phyloP scores from a whole-genome alignment of 768 basidiomycete species.

The Hortiboletus campestris region DNA sequence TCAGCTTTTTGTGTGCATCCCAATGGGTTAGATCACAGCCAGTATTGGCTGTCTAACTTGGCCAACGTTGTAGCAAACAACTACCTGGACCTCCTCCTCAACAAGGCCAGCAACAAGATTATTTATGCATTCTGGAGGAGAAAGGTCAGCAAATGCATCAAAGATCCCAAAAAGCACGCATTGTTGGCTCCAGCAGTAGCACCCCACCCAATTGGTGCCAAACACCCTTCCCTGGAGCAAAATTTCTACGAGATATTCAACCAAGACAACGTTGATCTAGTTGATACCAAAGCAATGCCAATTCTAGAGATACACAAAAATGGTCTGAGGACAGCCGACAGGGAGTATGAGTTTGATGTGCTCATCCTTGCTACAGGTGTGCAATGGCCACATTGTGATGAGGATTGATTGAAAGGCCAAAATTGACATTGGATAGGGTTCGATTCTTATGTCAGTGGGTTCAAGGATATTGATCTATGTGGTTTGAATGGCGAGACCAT shows the following conservation, averaged over 20 bases:
- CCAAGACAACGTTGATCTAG: conserved; percentile 18
- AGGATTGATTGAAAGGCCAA: background rate
- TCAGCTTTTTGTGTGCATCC: conserved; percentile 6
- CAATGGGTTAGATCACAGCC: too few species aligned
- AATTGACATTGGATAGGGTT: conserved; percentile 7
- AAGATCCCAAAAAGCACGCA: conserved; percentile 9
- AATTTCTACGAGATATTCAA: conserved; percentile 12
- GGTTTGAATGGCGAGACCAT: too few species aligned
- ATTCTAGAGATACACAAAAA: conserved; percentile 10
- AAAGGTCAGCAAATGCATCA: conserved; percentile 12
- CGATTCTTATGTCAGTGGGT: conserved; percentile 2
- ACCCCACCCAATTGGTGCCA: conserved; percentile 8
- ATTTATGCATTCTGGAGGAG: conserved; percentile 15
- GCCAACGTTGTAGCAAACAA: background rate
- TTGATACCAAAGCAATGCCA: conserved; percentile 2
- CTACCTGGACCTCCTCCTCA: background rate
- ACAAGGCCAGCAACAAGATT: background rate
- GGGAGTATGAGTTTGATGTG: conserved; percentile 12
- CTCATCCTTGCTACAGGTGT: conserved; percentile 18
- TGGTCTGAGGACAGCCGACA: conserved; percentile 6
- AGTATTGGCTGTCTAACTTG: background rate
- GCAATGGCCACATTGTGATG: background rate
- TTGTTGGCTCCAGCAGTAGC: conserved; percentile 14
- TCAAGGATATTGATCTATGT: too few species aligned
- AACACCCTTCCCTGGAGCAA: conserved; percentile 10